Evolutionary conservation across 805 yeast genomes (phyloP), one percentile per base, ranked within the genome.

Genomic region (Ogataea sp.): DNA sequence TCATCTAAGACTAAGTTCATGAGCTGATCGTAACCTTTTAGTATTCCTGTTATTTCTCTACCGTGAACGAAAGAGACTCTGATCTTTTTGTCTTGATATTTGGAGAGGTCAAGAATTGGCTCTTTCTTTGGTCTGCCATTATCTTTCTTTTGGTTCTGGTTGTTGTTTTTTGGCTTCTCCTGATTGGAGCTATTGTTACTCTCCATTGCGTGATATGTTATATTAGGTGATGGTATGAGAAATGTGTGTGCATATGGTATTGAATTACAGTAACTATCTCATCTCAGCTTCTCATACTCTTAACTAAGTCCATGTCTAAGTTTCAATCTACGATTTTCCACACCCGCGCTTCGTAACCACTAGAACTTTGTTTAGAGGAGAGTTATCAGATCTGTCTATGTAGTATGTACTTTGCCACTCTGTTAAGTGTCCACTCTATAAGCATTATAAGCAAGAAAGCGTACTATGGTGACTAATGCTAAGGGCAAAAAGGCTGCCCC

Each of bases 61-160:
- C 96, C 96, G 11, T 95, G 95, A 48, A 80, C 73, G 55, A 93
- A 78, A 51, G 83, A 80, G 39, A 89, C 90, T 50, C 80, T 72
- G 31, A 90, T 77, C 48, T 70, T 60, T 49, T 81, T 70, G 56
- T 86, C 94, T 51, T 76, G 75, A 57, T 83, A 85, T 53, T 78
- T 82, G 45, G 80, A 75, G 43, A 93, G 67, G 58, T 89, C 88
- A 40, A 87, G 67, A 43, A 89, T 85, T 18, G 96, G 94, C 46
- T 89, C 96, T 61, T 87, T 83, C 66, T 83, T 84, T 28, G 97
- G 97, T 13, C 43, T 41, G 34, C 18, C 29, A 37, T 9, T 24
- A 38, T 38, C 34, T 38, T 39, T 28, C 35, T 43, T 36, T 34
- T 39, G 21, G 28, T 36, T n/a, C 27, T 28, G 33, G 33, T 36